Evolutionary conservation across 2,329 filamentous ascomycete species (phyloP).

Genomic region (Phyllosticta citriasiana): DNA sequence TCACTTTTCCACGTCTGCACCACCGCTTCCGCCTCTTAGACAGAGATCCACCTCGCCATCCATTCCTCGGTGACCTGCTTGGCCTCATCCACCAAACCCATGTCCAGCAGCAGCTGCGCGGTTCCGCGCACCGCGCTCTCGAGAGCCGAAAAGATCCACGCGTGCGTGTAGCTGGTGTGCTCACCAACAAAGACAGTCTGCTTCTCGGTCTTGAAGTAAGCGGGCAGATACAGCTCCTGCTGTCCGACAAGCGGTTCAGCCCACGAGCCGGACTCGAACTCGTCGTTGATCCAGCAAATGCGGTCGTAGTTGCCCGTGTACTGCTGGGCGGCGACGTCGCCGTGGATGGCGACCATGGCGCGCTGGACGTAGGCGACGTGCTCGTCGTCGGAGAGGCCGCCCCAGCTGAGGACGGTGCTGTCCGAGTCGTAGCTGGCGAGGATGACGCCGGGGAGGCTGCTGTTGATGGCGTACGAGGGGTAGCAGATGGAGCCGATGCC

Average conservation of each 20-base stretch:
- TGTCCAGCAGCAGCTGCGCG: slow-evolving; percentile 51
- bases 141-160: slow-evolving; percentile 58
- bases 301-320: slow-evolving; percentile 57
- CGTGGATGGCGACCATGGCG: slow-evolving; percentile 59
- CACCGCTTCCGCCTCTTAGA: slow-evolving; percentile 20
- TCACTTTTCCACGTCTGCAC: background rate
- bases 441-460: slow-evolving; percentile 51
- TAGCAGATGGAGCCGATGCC: slow-evolving; percentile 56
- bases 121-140: slow-evolving; percentile 58
- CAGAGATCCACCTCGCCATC: slow-evolving; percentile 58
- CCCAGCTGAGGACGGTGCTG: slow-evolving; percentile 35
- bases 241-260: slow-evolving; percentile 51
- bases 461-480: slow-evolving; percentile 57
- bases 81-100: slow-evolving; percentile 60
- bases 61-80: slow-evolving; percentile 54
- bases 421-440: slow-evolving; percentile 49
- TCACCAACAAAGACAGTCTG: slow-evolving; percentile 59
- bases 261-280: slow-evolving; percentile 54
- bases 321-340: slow-evolving; percentile 47
- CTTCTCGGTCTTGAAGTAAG: slow-evolving; percentile 61
- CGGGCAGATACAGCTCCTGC: slow-evolving; percentile 59
- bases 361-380: slow-evolving; percentile 55
- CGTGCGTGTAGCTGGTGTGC: slow-evolving; percentile 62
- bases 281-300: slow-evolving; percentile 55
- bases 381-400: slow-evolving; percentile 44